Conservation (phyloP, 1,139 yeast genomes). For the Yamadazyma membranifaciens region DNA sequence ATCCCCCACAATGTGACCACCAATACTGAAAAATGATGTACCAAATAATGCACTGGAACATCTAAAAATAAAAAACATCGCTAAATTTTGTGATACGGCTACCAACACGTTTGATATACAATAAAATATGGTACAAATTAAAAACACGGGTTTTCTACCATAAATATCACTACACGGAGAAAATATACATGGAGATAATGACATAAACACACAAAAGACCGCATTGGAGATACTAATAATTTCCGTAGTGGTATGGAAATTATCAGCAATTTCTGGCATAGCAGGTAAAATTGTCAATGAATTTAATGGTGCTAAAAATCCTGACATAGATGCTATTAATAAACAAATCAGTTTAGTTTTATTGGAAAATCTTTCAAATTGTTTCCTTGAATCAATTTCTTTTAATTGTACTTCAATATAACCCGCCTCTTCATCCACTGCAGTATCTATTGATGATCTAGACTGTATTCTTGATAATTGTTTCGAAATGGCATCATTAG, state of each 20-base stretch:
- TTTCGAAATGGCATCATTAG: constrained; percentile 20
- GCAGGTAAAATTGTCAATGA: constrained; percentile 47
- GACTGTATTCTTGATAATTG: constrained; percentile 18
- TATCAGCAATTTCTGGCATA: constrained; percentile 40
- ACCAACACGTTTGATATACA: constrained; percentile 20
- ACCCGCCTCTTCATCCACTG: constrained; percentile 2
- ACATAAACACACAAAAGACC: constrained; percentile 46
- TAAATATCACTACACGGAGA: constrained; percentile 46
- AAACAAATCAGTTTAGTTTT: not conserved
- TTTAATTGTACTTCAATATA: constrained; percentile 3
- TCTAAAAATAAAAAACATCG: constrained; percentile 50
- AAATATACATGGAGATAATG: constrained; percentile 43
- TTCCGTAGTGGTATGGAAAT: constrained; percentile 42
- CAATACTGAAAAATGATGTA: constrained; percentile 47
- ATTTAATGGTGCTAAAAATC: constrained; percentile 37
- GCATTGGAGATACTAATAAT: constrained; percentile 47
- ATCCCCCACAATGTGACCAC: constrained; percentile 46
- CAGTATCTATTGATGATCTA: constrained; percentile 9
- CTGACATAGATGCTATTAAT: constrained; percentile 15
- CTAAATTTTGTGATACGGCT: constrained; percentile 43
- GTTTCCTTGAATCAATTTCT: constrained; percentile 6
- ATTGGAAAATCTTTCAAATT: constrained; percentile 12
- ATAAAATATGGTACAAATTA: constrained; percentile 25
- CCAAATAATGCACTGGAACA: constrained; percentile 47
- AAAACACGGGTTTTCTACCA: constrained; percentile 40